These are phyloP conservation scores for Populus pruinosa DNA, from an alignment of 345 rosid genomes.

Conservation along the genomic window DNA sequence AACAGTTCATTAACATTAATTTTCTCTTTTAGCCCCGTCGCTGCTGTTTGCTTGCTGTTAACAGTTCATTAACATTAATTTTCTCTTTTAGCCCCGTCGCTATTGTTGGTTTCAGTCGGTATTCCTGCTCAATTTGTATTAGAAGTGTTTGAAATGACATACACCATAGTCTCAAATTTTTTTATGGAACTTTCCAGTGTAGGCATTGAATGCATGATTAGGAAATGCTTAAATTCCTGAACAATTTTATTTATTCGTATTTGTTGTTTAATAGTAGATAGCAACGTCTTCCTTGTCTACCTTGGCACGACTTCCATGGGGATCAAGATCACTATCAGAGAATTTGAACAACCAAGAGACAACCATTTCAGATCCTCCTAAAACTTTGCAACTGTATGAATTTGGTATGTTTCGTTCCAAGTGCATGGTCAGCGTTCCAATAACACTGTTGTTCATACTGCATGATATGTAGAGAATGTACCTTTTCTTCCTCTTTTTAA, in stretches of 20 bases:
- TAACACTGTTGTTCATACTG: background rate
- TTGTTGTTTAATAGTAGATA: slow-evolving; percentile 33
- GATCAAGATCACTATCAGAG: slow-evolving; percentile 46
- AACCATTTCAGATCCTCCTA: slow-evolving; percentile 31
- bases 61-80: background rate
- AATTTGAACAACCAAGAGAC: slow-evolving; percentile 20
- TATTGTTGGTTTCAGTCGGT: background rate
- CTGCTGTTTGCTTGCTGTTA: background rate
- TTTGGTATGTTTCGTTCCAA: slow-evolving; percentile 48
- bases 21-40: background rate
- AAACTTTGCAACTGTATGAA: slow-evolving; percentile 68
- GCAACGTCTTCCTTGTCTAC: slow-evolving; percentile 71
- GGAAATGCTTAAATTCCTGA: background rate
- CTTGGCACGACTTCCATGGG: slow-evolving; percentile 71
- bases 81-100: background rate
- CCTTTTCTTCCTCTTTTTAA: background rate
- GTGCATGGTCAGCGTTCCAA: background rate
- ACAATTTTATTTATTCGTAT: background rate
- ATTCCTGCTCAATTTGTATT: background rate
- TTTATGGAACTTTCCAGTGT: background rate
- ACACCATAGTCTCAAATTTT: no score
- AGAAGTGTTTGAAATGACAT: background rate
- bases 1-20: background rate
- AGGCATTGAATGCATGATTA: background rate
- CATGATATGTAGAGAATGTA: background rate